Percentiles rank a stretch among this genome's conserved stretches.
Evolutionary conservation across 2,329 filamentous ascomycete species (phyloP).

Genomic region (Nannizzia gypsea): DNA sequence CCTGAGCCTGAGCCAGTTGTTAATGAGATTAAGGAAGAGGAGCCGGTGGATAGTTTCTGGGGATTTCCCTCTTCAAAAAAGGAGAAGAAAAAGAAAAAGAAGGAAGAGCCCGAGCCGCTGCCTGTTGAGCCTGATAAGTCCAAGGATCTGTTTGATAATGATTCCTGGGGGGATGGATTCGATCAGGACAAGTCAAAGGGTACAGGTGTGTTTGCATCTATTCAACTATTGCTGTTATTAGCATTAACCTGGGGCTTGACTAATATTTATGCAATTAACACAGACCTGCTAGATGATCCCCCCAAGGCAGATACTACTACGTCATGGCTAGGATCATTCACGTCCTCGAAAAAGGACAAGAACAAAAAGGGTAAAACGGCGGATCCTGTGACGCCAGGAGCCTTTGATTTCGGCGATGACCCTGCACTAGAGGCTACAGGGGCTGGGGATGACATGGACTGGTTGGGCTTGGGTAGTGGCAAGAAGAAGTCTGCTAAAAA

Average conservation of each 20-base stretch:
- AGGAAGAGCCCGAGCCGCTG: background rate
- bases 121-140: background rate
- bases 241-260: background rate
- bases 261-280: background rate
- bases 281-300: background rate
- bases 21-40: slow-evolving; percentile 19
- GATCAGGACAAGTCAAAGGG: background rate
- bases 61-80: background rate
- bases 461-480: background rate
- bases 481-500: slow-evolving; percentile 1
- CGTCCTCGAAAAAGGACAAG: slow-evolving; percentile 1
- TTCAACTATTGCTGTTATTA: background rate
- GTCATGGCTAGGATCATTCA: background rate
- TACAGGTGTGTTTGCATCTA: background rate
- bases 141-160: background rate
- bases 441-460: background rate
- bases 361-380: background rate
- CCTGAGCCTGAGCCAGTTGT: slow-evolving; percentile 14
- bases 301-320: background rate
- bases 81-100: slow-evolving; percentile 22
- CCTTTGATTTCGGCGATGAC: background rate
- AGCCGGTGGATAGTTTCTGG: background rate
- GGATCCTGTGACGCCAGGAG: background rate
- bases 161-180: background rate
- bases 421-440: background rate